Base-by-base conservation (phyloP, 768 basidiomycete species). In the Phanerochaete sordida region DNA sequence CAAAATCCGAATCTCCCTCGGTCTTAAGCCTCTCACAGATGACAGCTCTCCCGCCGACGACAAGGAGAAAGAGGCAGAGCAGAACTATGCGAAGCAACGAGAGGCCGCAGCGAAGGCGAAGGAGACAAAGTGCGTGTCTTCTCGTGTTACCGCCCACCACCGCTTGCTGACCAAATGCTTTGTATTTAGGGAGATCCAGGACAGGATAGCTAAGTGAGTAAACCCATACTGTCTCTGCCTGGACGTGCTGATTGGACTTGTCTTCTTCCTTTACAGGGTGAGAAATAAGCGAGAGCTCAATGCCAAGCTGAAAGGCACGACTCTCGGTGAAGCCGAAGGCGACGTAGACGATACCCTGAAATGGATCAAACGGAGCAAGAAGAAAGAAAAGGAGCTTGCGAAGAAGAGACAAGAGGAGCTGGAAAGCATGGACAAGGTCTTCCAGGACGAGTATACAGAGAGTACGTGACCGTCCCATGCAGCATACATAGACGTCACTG, bases 361-460 rank as follows among this genome's bases (percentile, higher is more conserved):
- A 73, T 99, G 96, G 96, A 79, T 96, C 70, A 98, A 93, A 77
- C 81, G 81, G 72, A 88, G 80, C 70, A 96, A 95, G 80, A 97
- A 93, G 80, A 83, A 82, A 65, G 94, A 93, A 70, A 94, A 88
- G 74, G 91, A 95, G 70, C 79, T 96, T 13, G 94, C 90, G 5
- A 84, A 81, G 72, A 91, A 90, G 71, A 81, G 94, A 52, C 86
- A 90, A 68, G 78, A 86, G 67, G 93, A 95, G 73, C 74, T 93
- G 49, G 93, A 95, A 70, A 87, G 79, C 67, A 86, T 91, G 82
- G 95, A 95, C 70, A 86, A 88, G 68, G 79, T 79, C 33, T 81
- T 85, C 62, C 84, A 87, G 66, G 85, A 85, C 1, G 86, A 88
- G 39, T 98, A 98, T 71, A 85, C 90, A 33, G 95, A 96, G 76